Evolutionary conservation across 495 filamentous ascomycete genomes (phyloP).

Genomic region (Penicillium dipodomyicola): DNA sequence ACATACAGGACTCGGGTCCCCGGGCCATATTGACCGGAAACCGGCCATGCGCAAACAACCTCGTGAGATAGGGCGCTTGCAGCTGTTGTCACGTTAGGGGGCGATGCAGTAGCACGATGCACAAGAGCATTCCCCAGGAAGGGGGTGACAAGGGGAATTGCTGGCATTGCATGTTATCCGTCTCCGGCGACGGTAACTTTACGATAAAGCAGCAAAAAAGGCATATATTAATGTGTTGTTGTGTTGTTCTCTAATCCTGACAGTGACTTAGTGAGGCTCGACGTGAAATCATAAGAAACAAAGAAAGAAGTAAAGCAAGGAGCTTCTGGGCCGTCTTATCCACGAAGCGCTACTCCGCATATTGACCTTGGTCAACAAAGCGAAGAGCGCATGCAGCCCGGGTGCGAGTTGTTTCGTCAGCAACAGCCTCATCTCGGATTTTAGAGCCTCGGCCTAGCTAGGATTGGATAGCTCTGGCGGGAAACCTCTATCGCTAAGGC

Average conservation of each 20-base stretch:
- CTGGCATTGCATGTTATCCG: constrained; percentile 41
- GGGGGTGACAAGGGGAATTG: constrained; percentile 27
- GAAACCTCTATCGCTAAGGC: not conserved
- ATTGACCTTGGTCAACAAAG: constrained; percentile 1
- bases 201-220: not conserved
- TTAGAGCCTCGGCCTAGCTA: constrained; percentile 6
- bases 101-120: constrained; percentile 26
- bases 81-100: constrained; percentile 20
- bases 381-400: constrained; percentile 8
- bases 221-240: constrained; percentile 8
- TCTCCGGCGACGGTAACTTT: constrained; percentile 8
- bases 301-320: constrained; percentile 1
- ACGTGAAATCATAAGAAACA: not conserved
- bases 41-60: constrained; percentile 60
- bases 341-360: not conserved
- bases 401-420: constrained; percentile 18
- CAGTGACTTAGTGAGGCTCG: not conserved
- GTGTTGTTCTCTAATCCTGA: not conserved
- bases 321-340: constrained; percentile 4
- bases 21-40: constrained; percentile 59
- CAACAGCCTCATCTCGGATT: constrained; percentile 22
- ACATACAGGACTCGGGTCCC: constrained; percentile 55
- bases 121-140: constrained; percentile 30
- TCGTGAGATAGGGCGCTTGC: constrained; percentile 28
- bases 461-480: constrained; percentile 2